phyloP scores from a whole-genome alignment of 306 rosid species.

The Casuarina glauca region DNA sequence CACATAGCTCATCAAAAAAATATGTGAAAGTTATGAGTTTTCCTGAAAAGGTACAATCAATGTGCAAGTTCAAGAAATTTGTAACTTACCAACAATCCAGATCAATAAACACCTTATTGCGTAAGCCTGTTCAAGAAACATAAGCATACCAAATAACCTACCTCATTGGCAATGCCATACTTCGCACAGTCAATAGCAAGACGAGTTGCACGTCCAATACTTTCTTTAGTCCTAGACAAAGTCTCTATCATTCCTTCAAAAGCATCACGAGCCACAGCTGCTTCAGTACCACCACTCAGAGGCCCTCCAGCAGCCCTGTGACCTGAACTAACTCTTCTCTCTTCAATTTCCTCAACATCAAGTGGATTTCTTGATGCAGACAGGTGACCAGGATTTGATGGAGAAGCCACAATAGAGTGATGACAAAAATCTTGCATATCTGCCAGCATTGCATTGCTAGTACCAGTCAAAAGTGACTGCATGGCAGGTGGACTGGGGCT shows the following conservation, averaged over 20 bases:
- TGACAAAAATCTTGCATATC: slow-evolving; percentile 64
- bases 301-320: slow-evolving; percentile 71
- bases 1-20: slow-evolving; percentile 1
- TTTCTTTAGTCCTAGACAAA: slow-evolving; percentile 96
- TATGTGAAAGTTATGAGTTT: background rate
- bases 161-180: slow-evolving; percentile 98
- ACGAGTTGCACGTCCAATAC: slow-evolving; percentile 99
- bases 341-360: slow-evolving; percentile 76
- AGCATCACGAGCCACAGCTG: slow-evolving; percentile 98
- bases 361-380: slow-evolving; percentile 52
- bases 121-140: slow-evolving; percentile 3
- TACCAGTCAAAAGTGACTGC: slow-evolving; percentile 54
- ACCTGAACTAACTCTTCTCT: slow-evolving; percentile 68
- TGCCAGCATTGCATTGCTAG: slow-evolving; percentile 42
- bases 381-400: slow-evolving; percentile 53
- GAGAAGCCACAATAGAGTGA: slow-evolving; percentile 52
- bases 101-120: background rate
- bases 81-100: background rate
- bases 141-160: slow-evolving; percentile 30
- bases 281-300: slow-evolving; percentile 96
- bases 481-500: slow-evolving; percentile 74
- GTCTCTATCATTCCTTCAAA: slow-evolving; percentile 99
- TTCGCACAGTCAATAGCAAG: slow-evolving; percentile 98
- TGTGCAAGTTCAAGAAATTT: slow-evolving; percentile 1
- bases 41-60: background rate